A percentile compares a stretch with the other conserved stretches of the same genome.
Conservation (phyloP, 78 protist genomes). For the Dictyostelium citrinum region DNA sequence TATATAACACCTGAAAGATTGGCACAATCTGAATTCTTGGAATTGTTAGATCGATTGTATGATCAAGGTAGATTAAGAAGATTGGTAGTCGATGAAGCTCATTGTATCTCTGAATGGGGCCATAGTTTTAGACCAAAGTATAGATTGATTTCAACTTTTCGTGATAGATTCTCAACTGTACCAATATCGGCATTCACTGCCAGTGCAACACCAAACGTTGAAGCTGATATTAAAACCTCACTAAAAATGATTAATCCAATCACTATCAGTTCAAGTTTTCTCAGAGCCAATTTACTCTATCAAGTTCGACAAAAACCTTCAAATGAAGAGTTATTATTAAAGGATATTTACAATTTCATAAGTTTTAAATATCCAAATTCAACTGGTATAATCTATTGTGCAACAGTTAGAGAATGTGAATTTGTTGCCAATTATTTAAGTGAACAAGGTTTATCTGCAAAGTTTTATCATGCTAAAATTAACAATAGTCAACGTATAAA, state of each 20-base stretch:
- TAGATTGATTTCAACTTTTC: neutral
- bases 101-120: conserved; percentile 94
- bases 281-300: conserved; percentile 13
- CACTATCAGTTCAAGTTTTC: conserved; percentile 9
- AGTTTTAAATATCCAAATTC: neutral
- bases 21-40: neutral
- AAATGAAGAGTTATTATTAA: neutral
- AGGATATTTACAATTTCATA: conserved; percentile 4
- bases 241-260: neutral
- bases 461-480: conserved; percentile 83
- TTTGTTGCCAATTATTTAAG: conserved; percentile 48
- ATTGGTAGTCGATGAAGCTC: conserved; percentile 90
- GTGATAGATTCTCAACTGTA: conserved; percentile 19
- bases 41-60: neutral
- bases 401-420: conserved; percentile 81
- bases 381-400: conserved; percentile 53
- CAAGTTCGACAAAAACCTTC: neutral
- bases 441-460: neutral
- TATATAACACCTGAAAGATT: conserved; percentile 36
- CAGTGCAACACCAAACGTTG: conserved; percentile 78
- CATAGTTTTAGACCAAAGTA: conserved; percentile 91
- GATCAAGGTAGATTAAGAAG: neutral
- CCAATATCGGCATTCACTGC: conserved; percentile 85
- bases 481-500: neutral
- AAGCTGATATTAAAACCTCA: conserved; percentile 13